These are phyloP conservation scores for Cetradonia linearis DNA, from an alignment of 495 filamentous ascomycete genomes.

Conservation along the genomic window DNA sequence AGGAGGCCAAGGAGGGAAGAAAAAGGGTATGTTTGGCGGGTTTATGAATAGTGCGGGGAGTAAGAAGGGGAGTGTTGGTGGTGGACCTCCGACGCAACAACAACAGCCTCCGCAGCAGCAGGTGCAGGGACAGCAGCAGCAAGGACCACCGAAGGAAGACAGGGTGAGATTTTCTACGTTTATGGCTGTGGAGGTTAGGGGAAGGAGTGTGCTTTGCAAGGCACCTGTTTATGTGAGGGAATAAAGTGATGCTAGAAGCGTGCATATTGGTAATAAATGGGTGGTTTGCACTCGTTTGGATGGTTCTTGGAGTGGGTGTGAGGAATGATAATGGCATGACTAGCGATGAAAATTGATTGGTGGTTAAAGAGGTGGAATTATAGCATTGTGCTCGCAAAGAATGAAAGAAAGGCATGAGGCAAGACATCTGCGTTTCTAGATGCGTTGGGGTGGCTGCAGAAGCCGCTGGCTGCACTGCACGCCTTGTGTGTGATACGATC, in stretches of 20 bases:
- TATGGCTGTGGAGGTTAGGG: conserved; percentile 74
- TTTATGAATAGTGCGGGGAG: conserved; percentile 36
- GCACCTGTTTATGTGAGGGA: conserved; percentile 68
- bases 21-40: conserved; percentile 41
- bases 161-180: conserved; percentile 78
- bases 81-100: conserved; percentile 22
- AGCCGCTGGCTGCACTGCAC: background rate
- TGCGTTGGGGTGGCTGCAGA: background rate
- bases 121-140: conserved; percentile 24
- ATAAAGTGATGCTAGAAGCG: background rate
- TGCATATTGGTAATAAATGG: background rate
- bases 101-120: conserved; percentile 31
- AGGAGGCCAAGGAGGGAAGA: conserved; percentile 28
- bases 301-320: background rate
- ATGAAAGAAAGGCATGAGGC: background rate
- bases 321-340: conserved; percentile 1
- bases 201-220: conserved; percentile 73
- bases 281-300: background rate
- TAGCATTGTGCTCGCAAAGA: background rate
- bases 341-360: background rate
- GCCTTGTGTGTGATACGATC: background rate
- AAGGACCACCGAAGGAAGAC: conserved; percentile 34
- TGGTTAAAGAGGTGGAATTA: background rate
- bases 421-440: no score
- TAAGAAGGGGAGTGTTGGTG: conserved; percentile 15